A percentile compares a stretch with the other conserved stretches of the same genome.
Evolutionary conservation across 2,329 filamentous ascomycete species (phyloP).

Genomic region (Penicillium olsonii): DNA sequence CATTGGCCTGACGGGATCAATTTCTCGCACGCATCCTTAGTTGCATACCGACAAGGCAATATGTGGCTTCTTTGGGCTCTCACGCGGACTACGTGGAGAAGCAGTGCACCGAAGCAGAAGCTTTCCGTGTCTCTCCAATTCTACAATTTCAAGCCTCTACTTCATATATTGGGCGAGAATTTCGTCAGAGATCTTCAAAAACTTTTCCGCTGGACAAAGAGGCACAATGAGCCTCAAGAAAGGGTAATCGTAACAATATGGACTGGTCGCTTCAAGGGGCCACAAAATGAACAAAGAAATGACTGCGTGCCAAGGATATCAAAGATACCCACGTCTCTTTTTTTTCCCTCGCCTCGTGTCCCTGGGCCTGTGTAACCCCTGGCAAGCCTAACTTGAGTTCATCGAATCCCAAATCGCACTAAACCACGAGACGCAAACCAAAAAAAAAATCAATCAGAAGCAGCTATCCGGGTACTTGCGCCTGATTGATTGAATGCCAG

Average conservation of each 20-base stretch:
- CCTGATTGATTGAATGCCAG: conserved; percentile 6
- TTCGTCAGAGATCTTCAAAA: conserved; percentile 16
- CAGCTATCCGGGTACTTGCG: conserved; percentile 4
- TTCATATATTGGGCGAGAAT: too few relatives aligned
- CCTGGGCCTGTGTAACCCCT: conserved; percentile 7
- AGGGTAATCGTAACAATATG: conserved; percentile 28
- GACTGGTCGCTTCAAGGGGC: conserved; percentile 21
- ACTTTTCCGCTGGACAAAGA: conserved; percentile 22
- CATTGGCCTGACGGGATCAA: conserved; percentile 14
- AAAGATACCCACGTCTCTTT: conserved; percentile 4
- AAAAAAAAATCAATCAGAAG: conserved; percentile 20
- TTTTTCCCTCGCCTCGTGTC: conserved; percentile 8
- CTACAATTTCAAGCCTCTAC: neutral
- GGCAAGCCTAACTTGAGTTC: conserved; percentile 18
- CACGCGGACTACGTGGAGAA: neutral
- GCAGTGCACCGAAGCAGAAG: neutral
- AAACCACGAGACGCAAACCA: conserved; percentile 2
- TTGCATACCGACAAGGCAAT: conserved; percentile 2
- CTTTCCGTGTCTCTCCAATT: neutral
- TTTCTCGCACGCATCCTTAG: conserved; percentile 11
- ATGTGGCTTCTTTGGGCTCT: conserved; percentile 9
- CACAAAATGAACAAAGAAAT: conserved; percentile 9
- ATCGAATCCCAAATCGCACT: conserved; percentile 11
- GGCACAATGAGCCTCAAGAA: conserved; percentile 1
- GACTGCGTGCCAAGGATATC: conserved; percentile 10